Evolutionary conservation across 2,329 filamentous ascomycete species (phyloP), one percentile per base, ranked within the genome.

Genomic region (Talaromyces sp.): DNA sequence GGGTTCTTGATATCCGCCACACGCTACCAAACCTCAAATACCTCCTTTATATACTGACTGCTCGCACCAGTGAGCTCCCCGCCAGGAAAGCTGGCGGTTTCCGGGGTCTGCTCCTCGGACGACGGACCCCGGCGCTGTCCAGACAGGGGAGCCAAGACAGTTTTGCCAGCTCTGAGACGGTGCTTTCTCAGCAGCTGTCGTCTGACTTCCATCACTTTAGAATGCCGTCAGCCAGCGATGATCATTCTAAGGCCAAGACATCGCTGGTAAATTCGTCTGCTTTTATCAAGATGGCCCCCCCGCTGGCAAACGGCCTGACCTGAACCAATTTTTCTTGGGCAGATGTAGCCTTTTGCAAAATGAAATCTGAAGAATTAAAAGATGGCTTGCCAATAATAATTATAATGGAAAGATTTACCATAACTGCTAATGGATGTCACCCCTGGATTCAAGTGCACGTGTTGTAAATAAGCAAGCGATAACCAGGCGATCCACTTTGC

Each of bases 1-100:
- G 88, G 53, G 87, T 96, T 1, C 83, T 97, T 64, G 94, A 99
- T 69, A 91, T 97, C 19, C 85, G 94, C 4, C 91, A 97, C 66
- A 96, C 93, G 0, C 78, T 97, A 7, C 92, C 93, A 1, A 99
- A 99, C 70, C 79, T 99, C 10, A 96, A 96, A 72, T 97, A 96
- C 67, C 79, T 97, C 17, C 79, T 97, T 1, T 96, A 95, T 67
- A 88, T 97, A 1, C 88, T 92, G 65, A 94, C 90, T 32, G 91
- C 92, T 0, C 92, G 92, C 0, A 88, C 84, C 51, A 80, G 82
- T 24, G 84, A 87, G 58, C 72, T 87, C 17, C 84, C 85, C 17
- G 77, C 76, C 0, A 69, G 83, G 26, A 85, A 84, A 66, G 79
- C 77, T 29, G 82, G 82, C 26, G 83, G 82, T 5, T 74, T 84